Evolutionary conservation across 1,139 yeast species (phyloP).

Genomic region (Zygosaccharomyces sapae): DNA sequence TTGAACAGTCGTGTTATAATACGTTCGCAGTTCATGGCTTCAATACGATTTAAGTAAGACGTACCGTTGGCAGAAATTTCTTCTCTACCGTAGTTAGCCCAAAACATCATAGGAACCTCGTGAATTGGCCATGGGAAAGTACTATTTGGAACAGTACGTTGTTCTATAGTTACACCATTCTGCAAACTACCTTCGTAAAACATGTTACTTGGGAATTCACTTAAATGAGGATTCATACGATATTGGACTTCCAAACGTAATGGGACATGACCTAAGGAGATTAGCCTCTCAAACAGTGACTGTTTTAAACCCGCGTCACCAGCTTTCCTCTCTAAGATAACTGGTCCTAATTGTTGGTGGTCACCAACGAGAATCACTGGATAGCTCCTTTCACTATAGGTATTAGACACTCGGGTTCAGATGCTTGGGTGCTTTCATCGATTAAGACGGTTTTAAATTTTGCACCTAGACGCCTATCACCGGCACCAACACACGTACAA

Average conservation of each 20-base stretch:
- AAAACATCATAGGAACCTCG: slow-evolving; percentile 87
- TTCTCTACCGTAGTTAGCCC: slow-evolving; percentile 88
- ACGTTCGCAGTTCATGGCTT: slow-evolving; percentile 87
- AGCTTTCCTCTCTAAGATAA: slow-evolving; percentile 72
- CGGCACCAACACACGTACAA: slow-evolving; percentile 91
- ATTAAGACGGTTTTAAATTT: slow-evolving; percentile 74
- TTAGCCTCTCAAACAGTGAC: slow-evolving; percentile 80
- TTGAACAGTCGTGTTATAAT: slow-evolving; percentile 67
- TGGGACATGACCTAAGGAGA: slow-evolving; percentile 81
- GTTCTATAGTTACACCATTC: slow-evolving; percentile 79
- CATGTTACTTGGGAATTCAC: slow-evolving; percentile 88
- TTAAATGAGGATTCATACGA: slow-evolving; percentile 87
- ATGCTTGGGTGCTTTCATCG: slow-evolving; percentile 92
- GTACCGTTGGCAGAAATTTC: slow-evolving; percentile 81
- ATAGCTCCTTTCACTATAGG: slow-evolving; percentile 88
- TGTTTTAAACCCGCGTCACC: slow-evolving; percentile 82
- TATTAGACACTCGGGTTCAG: slow-evolving; percentile 86
- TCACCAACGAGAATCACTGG: slow-evolving; percentile 88
- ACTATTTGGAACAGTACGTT: slow-evolving; percentile 53
- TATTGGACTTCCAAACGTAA: slow-evolving; percentile 86
- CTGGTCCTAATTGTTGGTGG: slow-evolving; percentile 93
- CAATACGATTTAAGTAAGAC: slow-evolving; percentile 81
- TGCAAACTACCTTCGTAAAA: slow-evolving; percentile 90
- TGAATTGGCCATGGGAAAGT: slow-evolving; percentile 87
- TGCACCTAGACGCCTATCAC: slow-evolving; percentile 57